These are phyloP conservation scores for Suillus decipiens DNA, from an alignment of 768 basidiomycete species.

Conservation along the genomic window DNA sequence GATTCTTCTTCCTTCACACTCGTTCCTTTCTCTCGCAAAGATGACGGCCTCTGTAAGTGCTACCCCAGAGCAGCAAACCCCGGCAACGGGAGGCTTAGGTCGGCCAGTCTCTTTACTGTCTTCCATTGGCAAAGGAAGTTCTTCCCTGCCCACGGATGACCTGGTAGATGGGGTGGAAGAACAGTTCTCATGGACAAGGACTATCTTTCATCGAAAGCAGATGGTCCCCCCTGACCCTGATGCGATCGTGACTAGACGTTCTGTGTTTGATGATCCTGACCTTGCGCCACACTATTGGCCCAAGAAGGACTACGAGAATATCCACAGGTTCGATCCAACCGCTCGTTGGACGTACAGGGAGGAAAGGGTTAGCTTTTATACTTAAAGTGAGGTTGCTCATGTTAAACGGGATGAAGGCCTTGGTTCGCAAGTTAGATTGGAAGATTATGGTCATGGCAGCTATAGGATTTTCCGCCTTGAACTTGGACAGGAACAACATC, in stretches of 20 bases:
- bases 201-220: slow-evolving; percentile 13
- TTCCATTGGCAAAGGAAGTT: slow-evolving; percentile 1
- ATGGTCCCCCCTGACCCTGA: slow-evolving; percentile 27
- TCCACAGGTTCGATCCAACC: slow-evolving; percentile 55
- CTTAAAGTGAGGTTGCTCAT: background rate
- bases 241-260: slow-evolving; percentile 49
- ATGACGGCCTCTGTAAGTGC: background rate
- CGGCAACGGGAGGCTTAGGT: background rate
- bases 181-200: slow-evolving; percentile 8
- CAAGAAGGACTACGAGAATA: slow-evolving; percentile 52
- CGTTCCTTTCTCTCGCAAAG: background rate
- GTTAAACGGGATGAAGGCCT: slow-evolving; percentile 32
- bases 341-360: slow-evolving; percentile 63
- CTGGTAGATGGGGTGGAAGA: slow-evolving; percentile 16
- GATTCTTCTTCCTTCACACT: background rate
- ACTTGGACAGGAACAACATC: slow-evolving; percentile 55
- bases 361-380: slow-evolving; percentile 40
- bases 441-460: slow-evolving; percentile 60
- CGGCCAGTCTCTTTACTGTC: background rate
- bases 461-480: slow-evolving; percentile 58
- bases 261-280: slow-evolving; percentile 53
- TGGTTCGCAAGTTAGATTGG: slow-evolving; percentile 61
- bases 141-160: background rate
- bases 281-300: slow-evolving; percentile 48
- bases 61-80: background rate